These are phyloP conservation scores for Mediolabrus comicus DNA, from an alignment of 108 stramenopile genomes.

Conservation along the genomic window DNA sequence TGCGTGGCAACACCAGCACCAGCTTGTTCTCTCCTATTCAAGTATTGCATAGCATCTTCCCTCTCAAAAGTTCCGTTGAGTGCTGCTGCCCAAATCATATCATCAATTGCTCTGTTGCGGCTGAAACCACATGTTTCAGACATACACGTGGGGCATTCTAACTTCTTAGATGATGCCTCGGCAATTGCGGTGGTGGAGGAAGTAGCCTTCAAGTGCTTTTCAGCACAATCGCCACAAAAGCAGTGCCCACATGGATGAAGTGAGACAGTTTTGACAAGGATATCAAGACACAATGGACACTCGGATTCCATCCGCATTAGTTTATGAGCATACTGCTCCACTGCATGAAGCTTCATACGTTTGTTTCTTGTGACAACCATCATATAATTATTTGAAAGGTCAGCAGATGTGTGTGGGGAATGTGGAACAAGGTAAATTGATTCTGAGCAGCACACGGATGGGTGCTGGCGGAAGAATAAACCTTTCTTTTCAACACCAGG, in stretches of 20 bases:
- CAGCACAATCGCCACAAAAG: neutral
- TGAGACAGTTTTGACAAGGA: neutral
- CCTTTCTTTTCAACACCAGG: too few species aligned
- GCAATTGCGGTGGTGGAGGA: neutral
- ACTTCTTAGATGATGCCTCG: too few species aligned
- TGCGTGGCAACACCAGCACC: neutral
- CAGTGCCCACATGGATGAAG: neutral
- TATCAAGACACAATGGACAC: neutral
- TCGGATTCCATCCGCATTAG: neutral
- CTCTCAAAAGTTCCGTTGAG: neutral
- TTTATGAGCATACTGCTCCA: neutral
- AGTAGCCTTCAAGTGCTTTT: neutral
- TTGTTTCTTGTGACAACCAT: too few species aligned
- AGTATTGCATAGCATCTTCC: neutral
- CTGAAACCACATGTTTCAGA: neutral
- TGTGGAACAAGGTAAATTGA: too few species aligned
- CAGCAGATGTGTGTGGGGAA: too few species aligned
- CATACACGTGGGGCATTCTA: neutral
- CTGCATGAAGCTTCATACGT: neutral
- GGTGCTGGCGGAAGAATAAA: too few species aligned
- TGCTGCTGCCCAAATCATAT: neutral
- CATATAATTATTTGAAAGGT: too few species aligned
- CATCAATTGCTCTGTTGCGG: neutral
- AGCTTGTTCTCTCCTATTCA: neutral
- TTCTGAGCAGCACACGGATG: too few species aligned